Conservation (phyloP, 345 rosid species). For the Melaleuca quinquenervia region DNA sequence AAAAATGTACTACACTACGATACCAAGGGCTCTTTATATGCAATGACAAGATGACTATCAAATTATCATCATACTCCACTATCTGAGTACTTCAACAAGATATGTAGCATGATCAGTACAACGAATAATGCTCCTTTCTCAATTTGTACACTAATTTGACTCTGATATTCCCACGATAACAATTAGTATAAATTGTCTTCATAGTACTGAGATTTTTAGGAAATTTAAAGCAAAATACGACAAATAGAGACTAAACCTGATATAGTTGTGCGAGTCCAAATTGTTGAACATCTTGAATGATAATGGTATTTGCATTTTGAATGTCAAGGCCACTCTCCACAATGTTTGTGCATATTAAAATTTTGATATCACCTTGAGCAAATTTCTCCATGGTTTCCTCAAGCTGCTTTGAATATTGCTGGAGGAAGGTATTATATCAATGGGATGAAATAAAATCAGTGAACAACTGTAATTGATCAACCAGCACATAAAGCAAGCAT, state of each 20-base stretch:
- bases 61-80: background rate
- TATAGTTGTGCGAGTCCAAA: slow-evolving; percentile 94
- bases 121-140: background rate
- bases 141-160: background rate
- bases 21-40: background rate
- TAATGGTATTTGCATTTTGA: slow-evolving; percentile 90
- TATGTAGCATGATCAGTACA: background rate
- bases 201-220: background rate
- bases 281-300: slow-evolving; percentile 91
- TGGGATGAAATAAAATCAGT: background rate
- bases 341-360: slow-evolving; percentile 84
- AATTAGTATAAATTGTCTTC: background rate
- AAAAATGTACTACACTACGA: background rate
- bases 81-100: background rate
- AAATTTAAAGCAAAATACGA: background rate
- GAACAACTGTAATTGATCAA: background rate
- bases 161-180: background rate
- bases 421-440: background rate
- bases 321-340: slow-evolving; percentile 98
- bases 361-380: slow-evolving; percentile 64
- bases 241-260: slow-evolving; percentile 44
- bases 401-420: slow-evolving; percentile 88
- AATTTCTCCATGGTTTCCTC: slow-evolving; percentile 96
- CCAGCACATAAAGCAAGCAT: background rate
- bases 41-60: background rate